A percentile compares a stretch with the other conserved stretches of the same genome.
Conservation (phyloP, 1,284 basidiomycete genomes). For the Apiotrichum mycotoxinovorans region DNA sequence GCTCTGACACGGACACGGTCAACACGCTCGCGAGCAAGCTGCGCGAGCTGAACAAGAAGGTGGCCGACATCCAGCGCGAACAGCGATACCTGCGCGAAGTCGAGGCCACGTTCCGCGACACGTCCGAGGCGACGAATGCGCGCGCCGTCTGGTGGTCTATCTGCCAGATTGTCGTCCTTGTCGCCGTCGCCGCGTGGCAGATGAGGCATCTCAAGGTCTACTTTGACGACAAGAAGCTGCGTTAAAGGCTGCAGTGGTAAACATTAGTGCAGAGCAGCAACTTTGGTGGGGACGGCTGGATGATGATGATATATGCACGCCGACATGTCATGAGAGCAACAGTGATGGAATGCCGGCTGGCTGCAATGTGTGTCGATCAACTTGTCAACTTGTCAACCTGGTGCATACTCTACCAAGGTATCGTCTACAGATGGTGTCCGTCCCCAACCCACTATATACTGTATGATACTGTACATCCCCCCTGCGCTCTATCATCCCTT, state of each 20-base stretch:
- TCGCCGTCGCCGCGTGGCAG: slow-evolving; percentile 88
- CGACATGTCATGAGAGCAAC: slow-evolving; percentile 1
- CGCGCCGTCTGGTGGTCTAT: slow-evolving; percentile 91
- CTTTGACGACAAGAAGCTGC: slow-evolving; percentile 84
- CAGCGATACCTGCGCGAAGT: slow-evolving; percentile 97
- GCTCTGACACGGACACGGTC: slow-evolving; percentile 60
- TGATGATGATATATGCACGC: not conserved
- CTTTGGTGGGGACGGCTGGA: too few relatives aligned
- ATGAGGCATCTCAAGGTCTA: slow-evolving; percentile 82
- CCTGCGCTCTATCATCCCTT: too few relatives aligned
- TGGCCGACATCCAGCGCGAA: slow-evolving; percentile 88
- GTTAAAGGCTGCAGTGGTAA: slow-evolving; percentile 50
- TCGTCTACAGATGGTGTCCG: too few relatives aligned
- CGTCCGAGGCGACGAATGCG: slow-evolving; percentile 84
- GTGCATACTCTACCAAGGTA: too few relatives aligned
- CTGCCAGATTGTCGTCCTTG: slow-evolving; percentile 76
- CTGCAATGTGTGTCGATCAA: too few relatives aligned
- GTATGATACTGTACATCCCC: too few relatives aligned
- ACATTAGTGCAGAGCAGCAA: not conserved
- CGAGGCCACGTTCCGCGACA: slow-evolving; percentile 83
- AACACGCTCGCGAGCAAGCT: slow-evolving; percentile 80
- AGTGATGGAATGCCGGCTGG: too few relatives aligned
- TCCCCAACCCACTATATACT: too few relatives aligned
- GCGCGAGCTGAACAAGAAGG: slow-evolving; percentile 84
- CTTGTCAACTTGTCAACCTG: too few relatives aligned